These are phyloP conservation scores for Pichia californica DNA, from an alignment of 805 yeast genomes.

Conservation along the genomic window DNA sequence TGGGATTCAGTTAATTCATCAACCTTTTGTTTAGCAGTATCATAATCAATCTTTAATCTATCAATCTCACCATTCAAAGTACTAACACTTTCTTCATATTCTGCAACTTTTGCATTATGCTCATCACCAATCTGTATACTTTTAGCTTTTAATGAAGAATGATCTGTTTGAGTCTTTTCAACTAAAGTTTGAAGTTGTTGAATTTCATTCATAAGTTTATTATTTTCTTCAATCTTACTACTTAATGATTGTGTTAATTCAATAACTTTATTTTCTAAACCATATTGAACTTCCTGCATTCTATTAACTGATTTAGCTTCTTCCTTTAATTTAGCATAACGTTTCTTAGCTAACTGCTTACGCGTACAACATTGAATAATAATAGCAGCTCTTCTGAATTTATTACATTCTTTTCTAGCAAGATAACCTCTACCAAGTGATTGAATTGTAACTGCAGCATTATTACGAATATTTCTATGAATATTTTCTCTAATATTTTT, in stretches of 20 bases:
- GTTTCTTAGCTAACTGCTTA: conserved; percentile 63
- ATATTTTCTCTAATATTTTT: conserved; percentile 46
- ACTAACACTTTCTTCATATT: conserved; percentile 44
- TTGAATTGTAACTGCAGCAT: conserved; percentile 70
- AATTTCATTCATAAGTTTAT: conserved; percentile 58
- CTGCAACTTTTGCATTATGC: conserved; percentile 37
- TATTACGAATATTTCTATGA: conserved; percentile 42
- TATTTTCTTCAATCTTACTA: conserved; percentile 74
- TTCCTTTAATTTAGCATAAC: conserved; percentile 57
- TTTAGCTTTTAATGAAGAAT: conserved; percentile 47
- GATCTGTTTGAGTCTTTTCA: conserved; percentile 47
- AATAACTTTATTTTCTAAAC: conserved; percentile 94
- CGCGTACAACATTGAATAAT: conserved; percentile 74
- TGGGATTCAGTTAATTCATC: conserved; percentile 57
- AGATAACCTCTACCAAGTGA: conserved; percentile 60
- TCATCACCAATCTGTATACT: conserved; percentile 47
- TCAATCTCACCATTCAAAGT: conserved; percentile 50
- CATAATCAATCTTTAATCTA: conserved; percentile 48
- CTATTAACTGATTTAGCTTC: conserved; percentile 92
- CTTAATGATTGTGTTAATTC: conserved; percentile 85
- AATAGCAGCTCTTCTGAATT: conserved; percentile 49
- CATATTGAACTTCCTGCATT: conserved; percentile 84
- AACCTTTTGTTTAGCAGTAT: conserved; percentile 51
- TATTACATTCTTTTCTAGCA: conserved; percentile 49
- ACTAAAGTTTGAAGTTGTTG: conserved; percentile 45